Evolutionary conservation across 140 eudicot genomes (phyloP).

Genomic region (Oenanthe javanica): DNA sequence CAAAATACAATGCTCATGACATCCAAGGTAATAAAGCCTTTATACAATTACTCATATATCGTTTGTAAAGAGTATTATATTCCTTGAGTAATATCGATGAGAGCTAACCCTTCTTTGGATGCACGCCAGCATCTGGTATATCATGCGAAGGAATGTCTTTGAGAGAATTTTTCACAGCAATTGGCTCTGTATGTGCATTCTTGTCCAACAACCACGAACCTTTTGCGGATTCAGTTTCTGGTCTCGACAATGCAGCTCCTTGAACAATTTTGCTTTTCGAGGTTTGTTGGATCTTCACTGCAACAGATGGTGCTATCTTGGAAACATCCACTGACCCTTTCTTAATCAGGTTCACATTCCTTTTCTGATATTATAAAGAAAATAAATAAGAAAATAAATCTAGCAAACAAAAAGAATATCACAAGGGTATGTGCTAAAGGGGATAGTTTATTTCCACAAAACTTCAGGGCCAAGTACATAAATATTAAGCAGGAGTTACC

Average conservation of each 20-base stretch:
- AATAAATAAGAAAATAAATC: not conserved
- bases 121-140: slow-evolving; percentile 1
- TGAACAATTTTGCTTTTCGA: slow-evolving; percentile 8
- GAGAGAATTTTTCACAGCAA: slow-evolving; percentile 9
- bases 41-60: not conserved
- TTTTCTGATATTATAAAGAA: slow-evolving; percentile 14
- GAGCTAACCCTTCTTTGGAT: slow-evolving; percentile 38
- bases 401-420: not conserved
- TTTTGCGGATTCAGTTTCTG: slow-evolving; percentile 19
- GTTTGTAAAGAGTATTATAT: not conserved
- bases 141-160: slow-evolving; percentile 12
- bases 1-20: not conserved
- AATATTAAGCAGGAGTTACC: not conserved
- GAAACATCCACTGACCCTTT: slow-evolving; percentile 19
- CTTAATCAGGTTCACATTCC: slow-evolving; percentile 23
- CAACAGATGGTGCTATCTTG: slow-evolving; percentile 21
- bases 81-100: not conserved
- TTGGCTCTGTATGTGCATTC: slow-evolving; percentile 11
- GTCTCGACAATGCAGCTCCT: slow-evolving; percentile 8
- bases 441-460: not conserved
- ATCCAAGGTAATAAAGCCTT: not conserved
- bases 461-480: not conserved
- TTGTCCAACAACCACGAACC: slow-evolving; percentile 11
- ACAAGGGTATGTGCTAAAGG: not conserved
- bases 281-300: slow-evolving; percentile 22